These are phyloP conservation scores for Chrysanthemum lavandulifolium DNA, from an alignment of 129 eudicot genomes.

Conservation along the genomic window DNA sequence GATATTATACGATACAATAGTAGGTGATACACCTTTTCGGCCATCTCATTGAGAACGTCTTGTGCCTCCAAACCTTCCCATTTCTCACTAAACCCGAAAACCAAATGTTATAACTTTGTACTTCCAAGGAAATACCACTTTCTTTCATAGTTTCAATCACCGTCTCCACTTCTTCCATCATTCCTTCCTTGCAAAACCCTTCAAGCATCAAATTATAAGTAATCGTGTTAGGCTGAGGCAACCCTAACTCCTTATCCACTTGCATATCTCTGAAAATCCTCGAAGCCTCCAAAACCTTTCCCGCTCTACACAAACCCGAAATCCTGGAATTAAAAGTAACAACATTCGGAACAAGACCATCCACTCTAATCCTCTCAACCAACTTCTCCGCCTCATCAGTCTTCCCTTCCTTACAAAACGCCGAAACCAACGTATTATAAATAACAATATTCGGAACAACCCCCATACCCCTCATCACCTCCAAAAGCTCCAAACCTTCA, in stretches of 20 bases:
- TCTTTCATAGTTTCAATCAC: constrained; percentile 66
- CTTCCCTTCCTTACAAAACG: constrained; percentile 68
- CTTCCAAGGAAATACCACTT: constrained; percentile 32
- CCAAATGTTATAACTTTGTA: constrained; percentile 79
- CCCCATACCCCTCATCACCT: constrained; percentile 50
- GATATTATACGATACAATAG: constrained; percentile 56
- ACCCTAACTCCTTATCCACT: constrained; percentile 57
- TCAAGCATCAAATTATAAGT: constrained; percentile 74
- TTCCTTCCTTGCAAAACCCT: constrained; percentile 75
- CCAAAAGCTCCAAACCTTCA: constrained; percentile 62
- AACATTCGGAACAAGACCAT: constrained; percentile 64
- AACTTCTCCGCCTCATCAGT: constrained; percentile 74
- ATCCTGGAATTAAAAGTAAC: constrained; percentile 92
- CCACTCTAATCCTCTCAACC: constrained; percentile 78
- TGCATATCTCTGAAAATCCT: constrained; percentile 93
- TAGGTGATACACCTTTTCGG: constrained; percentile 46
- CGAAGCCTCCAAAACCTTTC: constrained; percentile 79
- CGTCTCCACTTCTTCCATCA: constrained; percentile 69
- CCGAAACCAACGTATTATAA: constrained; percentile 69
- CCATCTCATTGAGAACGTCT: constrained; percentile 62
- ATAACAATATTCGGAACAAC: constrained; percentile 55
- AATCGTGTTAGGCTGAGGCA: constrained; percentile 68
- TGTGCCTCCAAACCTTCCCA: constrained; percentile 75
- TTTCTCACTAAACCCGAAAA: constrained; percentile 70
- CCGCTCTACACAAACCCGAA: constrained; percentile 65